These are phyloP conservation scores for Saitozyma podzolica DNA, from an alignment of 768 basidiomycete species.

Conservation along the genomic window DNA sequence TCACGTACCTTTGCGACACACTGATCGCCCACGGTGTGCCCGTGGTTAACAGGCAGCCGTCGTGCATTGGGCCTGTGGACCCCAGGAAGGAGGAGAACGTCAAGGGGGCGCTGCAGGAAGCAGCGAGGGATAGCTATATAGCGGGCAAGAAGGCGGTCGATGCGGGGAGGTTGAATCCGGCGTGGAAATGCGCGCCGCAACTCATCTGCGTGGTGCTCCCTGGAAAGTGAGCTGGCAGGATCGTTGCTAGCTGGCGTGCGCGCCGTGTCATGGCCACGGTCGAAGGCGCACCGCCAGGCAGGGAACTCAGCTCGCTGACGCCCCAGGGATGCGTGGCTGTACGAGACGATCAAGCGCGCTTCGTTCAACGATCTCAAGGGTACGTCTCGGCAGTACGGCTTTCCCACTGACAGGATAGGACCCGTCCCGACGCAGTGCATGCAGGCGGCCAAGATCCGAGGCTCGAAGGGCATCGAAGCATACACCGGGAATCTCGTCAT, in stretches of 20 bases:
- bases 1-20: conserved; percentile 23
- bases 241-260: too few relatives aligned
- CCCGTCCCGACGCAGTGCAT: conserved; percentile 52
- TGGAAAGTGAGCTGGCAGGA: conserved; percentile 28
- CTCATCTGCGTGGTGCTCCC: conserved; percentile 46
- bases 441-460: conserved; percentile 45
- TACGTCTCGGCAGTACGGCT: conserved; percentile 10
- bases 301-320: background rate
- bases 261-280: too few relatives aligned
- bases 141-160: conserved; percentile 9
- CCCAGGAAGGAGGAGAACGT: conserved; percentile 17
- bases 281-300: background rate
- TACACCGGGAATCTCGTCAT: conserved; percentile 49
- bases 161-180: too few relatives aligned
- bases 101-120: conserved; percentile 25
- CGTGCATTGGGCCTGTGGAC: conserved; percentile 34
- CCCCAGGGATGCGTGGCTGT: conserved; percentile 44
- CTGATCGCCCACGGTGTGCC: conserved; percentile 30
- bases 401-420: conserved; percentile 11
- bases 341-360: conserved; percentile 48
- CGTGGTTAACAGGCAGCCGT: conserved; percentile 32
- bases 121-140: conserved; percentile 38
- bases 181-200: conserved; percentile 36
- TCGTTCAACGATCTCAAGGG: conserved; percentile 41
- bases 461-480: conserved; percentile 37